A percentile compares a stretch with the other conserved stretches of the same genome.
These are phyloP conservation scores for Coemansia sp. DNA, from an alignment of 192 early-diverging fungal species.

Conservation along the genomic window DNA sequence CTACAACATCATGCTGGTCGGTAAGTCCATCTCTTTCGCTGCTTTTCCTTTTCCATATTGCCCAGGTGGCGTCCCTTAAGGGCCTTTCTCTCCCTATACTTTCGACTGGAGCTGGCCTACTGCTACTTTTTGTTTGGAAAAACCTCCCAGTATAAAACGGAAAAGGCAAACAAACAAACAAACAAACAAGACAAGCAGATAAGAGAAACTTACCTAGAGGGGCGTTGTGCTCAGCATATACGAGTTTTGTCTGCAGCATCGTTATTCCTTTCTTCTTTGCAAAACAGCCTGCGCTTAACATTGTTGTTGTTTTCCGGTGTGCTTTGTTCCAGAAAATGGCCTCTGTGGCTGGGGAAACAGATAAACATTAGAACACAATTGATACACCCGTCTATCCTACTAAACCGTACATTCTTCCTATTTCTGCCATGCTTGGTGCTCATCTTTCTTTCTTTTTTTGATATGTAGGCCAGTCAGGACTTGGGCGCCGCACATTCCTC, in stretches of 20 bases:
- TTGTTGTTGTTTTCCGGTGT: slow-evolving; percentile 12
- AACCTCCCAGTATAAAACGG: not conserved
- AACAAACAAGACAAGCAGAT: slow-evolving; percentile 1
- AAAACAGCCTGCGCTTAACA: too few species aligned
- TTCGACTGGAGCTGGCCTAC: not conserved
- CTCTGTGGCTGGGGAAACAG: slow-evolving; percentile 12
- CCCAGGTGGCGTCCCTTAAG: not conserved
- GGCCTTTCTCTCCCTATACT: not conserved
- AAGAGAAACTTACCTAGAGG: not conserved
- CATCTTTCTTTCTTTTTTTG: not conserved
- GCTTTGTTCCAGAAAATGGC: slow-evolving; percentile 8
- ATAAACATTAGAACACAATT: not conserved
- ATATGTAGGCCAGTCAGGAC: slow-evolving; percentile 62
- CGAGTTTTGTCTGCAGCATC: not conserved
- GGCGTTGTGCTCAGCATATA: not conserved
- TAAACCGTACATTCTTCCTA: not conserved
- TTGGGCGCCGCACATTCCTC: slow-evolving; percentile 96
- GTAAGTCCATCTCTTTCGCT: slow-evolving; percentile 54
- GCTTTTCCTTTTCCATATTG: not conserved
- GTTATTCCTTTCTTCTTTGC: not conserved
- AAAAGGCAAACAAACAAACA: slow-evolving; percentile 3
- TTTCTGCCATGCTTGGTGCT: not conserved
- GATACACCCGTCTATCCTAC: not conserved
- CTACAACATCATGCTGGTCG: slow-evolving; percentile 98
- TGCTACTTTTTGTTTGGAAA: not conserved